phyloP scores from a whole-genome alignment of 2,329 filamentous ascomycete genomes.

The Penicillium crustosum region DNA sequence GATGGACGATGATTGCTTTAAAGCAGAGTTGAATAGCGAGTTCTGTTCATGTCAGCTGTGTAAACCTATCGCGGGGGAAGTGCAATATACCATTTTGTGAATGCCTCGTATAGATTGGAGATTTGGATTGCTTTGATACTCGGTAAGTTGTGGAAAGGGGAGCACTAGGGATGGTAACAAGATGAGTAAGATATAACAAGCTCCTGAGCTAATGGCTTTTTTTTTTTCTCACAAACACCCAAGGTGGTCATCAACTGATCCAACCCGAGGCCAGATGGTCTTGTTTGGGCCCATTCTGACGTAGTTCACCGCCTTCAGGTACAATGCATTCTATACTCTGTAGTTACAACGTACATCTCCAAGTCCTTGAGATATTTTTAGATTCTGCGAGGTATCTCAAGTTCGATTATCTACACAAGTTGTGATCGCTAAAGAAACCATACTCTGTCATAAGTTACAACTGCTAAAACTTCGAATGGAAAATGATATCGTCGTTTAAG shows the following conservation, averaged over 20 bases:
- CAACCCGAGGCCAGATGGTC: slow-evolving; percentile 33
- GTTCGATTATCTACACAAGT: background rate
- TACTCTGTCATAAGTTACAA: background rate
- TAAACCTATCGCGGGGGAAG: background rate
- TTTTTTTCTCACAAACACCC: background rate
- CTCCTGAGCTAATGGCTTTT: background rate
- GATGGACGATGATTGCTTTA: slow-evolving; percentile 80
- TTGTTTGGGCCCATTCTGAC: slow-evolving; percentile 34
- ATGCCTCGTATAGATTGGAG: slow-evolving; percentile 10
- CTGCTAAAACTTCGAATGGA: background rate
- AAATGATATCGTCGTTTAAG: slow-evolving; percentile 17
- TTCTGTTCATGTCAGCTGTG: slow-evolving; percentile 55
- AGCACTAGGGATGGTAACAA: background rate
- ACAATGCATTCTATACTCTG: background rate
- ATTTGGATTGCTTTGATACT: background rate
- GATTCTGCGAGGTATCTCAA: background rate
- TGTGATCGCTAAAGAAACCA: background rate
- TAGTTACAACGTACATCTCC: background rate
- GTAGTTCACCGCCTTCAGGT: slow-evolving; percentile 36
- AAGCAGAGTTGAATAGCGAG: slow-evolving; percentile 78
- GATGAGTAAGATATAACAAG: background rate
- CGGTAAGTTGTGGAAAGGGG: background rate
- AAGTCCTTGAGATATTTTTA: background rate
- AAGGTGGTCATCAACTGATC: background rate
- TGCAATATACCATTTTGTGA: slow-evolving; percentile 12